Base-by-base conservation (phyloP, 2,329 filamentous ascomycete species). In the Cytospora chrysosperma region DNA sequence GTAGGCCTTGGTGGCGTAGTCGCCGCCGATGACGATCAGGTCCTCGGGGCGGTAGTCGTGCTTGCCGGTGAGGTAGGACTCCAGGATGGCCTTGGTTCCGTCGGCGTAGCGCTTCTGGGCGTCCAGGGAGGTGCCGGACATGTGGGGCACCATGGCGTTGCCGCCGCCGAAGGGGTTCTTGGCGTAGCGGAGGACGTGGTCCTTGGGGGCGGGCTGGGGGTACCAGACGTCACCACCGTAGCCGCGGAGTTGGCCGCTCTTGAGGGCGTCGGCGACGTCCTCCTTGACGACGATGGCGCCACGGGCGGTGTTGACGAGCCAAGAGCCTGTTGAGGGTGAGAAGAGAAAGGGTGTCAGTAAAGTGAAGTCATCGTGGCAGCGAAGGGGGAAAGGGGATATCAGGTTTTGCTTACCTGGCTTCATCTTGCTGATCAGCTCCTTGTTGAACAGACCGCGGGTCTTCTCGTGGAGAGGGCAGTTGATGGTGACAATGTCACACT, bases 391-490 rank as follows among this genome's bases (percentile, higher is more conserved):
- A n/a, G n/a, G n/a, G n/a, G n/a, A n/a, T n/a, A n/a, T n/a, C n/a
- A n/a, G n/a, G n/a, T n/a, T n/a, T n/a, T 26, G 53, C 84, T 71
- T 77, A 88, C 90, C 93, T 78, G 89, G 90, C 91, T 98, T 98
- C 95, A 98, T 99, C 91, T 98, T 97, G 79, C 88, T 84, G 76
- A 98, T 94, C 73, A 98, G 85, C 56, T 98, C 92, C 89, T 97
- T 97, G 89, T 98, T 97, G 86, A 98, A 98, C 68, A 99, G 80
- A 71, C 94, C 94, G 67, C 88, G 86, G 40, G 95, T 99, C 87
- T 96, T 96, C 86, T 98, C 94, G 84, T 99, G 95, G 68, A 99
- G 87, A 60, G 95, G 95, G 86, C 93, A 97, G 89, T 99, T 99
- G 84, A 99, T 98, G 75, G 95, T 99, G 79, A 99, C 94, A 67